Base-by-base conservation (phyloP, 177 flowering plant species). In the Vitis hybrid region DNA sequence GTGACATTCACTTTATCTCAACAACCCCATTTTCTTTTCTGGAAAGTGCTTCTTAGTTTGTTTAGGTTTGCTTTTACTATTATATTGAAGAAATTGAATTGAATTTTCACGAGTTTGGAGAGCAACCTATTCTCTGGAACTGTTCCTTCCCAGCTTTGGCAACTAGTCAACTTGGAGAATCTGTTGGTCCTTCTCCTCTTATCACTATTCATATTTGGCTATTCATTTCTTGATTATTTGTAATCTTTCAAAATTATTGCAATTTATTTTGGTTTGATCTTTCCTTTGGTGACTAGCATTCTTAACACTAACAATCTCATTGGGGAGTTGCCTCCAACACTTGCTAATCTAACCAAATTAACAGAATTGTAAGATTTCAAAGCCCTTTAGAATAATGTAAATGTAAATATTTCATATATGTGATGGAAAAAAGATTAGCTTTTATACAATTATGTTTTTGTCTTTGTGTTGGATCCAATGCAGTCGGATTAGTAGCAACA, bases 401-500 rank as follows among this genome's bases (percentile, higher is more conserved):
- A 11, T 13, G 8, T 27, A 17, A 12, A 1, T 24, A 9, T 27
- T 9, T 24, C 1, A 13, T 11, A 11, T 14, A 9, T 21, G 20
- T 35, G 17, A 4, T 35, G 21, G n/a, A 46, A 35, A 63, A 41
- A 46, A 6, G 2, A 0, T 49, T 2, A 1, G 1, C 7, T 59
- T 30, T 54, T 2, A 11, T 11, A 2, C 35, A 1, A 1, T 21
- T 14, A 35, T 0, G 0, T 35, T 35, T 35, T 35, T 35, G 46
- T 35, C 46, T 7, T 35, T 35, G 46, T 48, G 1, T 52, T 24
- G 58, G 9, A 13, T 10, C 8, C 18, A 27, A 27, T 78, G 71
- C 77, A 81, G 83, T 30, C 68, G 84, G 69, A 64, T 84, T 21
- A 73, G 81, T 27, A 64, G 68, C 57, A 82, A 82, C 63, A 60